Conservation (phyloP, 352 stramenopile species). For the Phytophthora pinifolia region DNA sequence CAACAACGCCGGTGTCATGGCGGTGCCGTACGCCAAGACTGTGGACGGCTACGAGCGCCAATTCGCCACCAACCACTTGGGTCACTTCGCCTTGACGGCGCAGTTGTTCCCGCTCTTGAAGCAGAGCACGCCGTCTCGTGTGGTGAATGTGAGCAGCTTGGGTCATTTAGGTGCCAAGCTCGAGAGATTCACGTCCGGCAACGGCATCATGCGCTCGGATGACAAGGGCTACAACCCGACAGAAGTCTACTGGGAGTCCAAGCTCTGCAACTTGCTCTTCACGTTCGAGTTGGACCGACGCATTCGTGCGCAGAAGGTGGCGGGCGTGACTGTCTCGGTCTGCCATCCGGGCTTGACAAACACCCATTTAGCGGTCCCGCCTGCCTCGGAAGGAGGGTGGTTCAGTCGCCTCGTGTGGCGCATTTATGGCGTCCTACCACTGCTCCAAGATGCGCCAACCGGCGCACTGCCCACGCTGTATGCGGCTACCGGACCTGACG, state of each 20-base stretch:
- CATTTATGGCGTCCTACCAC: neutral
- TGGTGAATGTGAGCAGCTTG: conserved; percentile 39
- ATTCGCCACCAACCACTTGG: conserved; percentile 35
- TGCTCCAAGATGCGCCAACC: conserved; percentile 19
- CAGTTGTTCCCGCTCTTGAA: conserved; percentile 47
- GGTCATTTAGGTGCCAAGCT: conserved; percentile 27
- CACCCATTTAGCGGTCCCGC: conserved; percentile 18
- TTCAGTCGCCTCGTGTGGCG: conserved; percentile 10
- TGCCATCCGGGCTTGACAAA: conserved; percentile 42
- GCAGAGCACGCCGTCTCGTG: conserved; percentile 16
- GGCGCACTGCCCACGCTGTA: conserved; percentile 49
- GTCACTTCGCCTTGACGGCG: conserved; percentile 39
- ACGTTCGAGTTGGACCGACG: conserved; percentile 44
- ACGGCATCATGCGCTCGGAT: conserved; percentile 12
- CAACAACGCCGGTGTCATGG: conserved; percentile 33
- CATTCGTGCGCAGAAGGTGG: conserved; percentile 18
- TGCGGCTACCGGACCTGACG: conserved; percentile 29
- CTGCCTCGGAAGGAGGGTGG: conserved; percentile 15
- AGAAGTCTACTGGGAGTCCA: conserved; percentile 43
- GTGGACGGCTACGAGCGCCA: conserved; percentile 31
- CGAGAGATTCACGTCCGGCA: conserved; percentile 13
- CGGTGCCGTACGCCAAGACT: conserved; percentile 10
- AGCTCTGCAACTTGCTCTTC: conserved; percentile 61
- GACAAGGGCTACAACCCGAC: conserved; percentile 21
- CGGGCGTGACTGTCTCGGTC: conserved; percentile 25